Evolutionary conservation across 2,329 filamentous ascomycete genomes (phyloP), one percentile per base, ranked within the genome.

Genomic region (Alternaria triticina): DNA sequence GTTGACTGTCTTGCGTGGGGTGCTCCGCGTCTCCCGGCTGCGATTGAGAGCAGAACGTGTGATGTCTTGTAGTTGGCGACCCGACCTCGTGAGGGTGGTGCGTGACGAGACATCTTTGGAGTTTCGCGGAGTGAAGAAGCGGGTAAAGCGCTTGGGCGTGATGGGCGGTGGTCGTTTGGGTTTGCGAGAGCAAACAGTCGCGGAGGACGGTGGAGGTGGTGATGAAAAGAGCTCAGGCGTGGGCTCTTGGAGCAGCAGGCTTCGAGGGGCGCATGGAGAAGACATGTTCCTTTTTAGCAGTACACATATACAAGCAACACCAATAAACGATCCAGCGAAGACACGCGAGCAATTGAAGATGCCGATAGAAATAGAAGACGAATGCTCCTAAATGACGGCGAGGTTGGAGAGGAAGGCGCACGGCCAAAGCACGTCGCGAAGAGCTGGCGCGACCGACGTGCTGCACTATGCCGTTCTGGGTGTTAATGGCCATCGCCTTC

Each of bases 91-190:
- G 10, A 74, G 63, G 3, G 69, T 69, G 40, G 70, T 63, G 54
- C 68, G 63, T 13, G 74, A 75, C 6, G 74, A 75, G 13, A 69
- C 73, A 68, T 76, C 68, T n/a, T 73, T 67, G 4, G 80, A 77
- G 23, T 73, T 72, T 50, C 82, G 77, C 11, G 83, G 84, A 12
- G 83, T 84, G 74, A 86, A 86, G 75, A 86, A 86, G 64, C 82
- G 81, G 51, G 74, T 84, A 75, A 86, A 85, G 61, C 84, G 80
- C 69, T 83, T 84, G 7, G 84, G 84, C 1, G 84, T 86, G 66
- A 86, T 83, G 27, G 83, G 83, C 6, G 84, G 83, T 30, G 82
- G 81, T 62, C 80, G 82, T 66, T 77, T 83, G 40, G 77, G 79
- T 69, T 84, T 85, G 52, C 74, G 68, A 46, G 70, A 74, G 28